A percentile compares a stretch with the other conserved stretches of the same genome.
phyloP scores from a whole-genome alignment of 805 yeast genomes.

The Kluyveromyces aestuarii region DNA sequence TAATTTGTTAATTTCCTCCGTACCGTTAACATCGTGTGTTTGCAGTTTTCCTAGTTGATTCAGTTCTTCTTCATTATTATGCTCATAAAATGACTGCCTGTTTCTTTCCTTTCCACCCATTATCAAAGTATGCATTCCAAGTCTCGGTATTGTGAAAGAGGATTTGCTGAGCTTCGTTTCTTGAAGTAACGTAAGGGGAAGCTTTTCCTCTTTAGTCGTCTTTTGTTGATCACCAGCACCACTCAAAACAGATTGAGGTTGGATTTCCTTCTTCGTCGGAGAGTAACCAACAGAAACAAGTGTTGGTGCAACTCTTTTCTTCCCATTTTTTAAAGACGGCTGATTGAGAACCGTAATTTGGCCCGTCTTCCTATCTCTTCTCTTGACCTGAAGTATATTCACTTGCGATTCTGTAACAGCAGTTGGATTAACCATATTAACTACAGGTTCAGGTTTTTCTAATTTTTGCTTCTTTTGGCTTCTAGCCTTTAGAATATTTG shows the following conservation, averaged over 20 bases:
- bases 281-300: conserved; percentile 41
- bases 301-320: conserved; percentile 66
- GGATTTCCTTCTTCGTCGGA: conserved; percentile 12
- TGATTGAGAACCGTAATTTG: conserved; percentile 28
- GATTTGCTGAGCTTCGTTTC: conserved; percentile 33
- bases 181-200: conserved; percentile 5
- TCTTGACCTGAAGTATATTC: conserved; percentile 22
- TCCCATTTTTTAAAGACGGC: conserved; percentile 64
- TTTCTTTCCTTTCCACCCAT: conserved; percentile 42
- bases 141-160: conserved; percentile 45
- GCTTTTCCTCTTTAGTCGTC: background rate
- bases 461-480: background rate
- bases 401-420: conserved; percentile 5
- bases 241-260: background rate
- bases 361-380: conserved; percentile 13
- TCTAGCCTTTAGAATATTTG: conserved; percentile 2
- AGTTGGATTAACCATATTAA: background rate
- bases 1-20: conserved; percentile 17
- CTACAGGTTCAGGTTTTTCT: background rate
- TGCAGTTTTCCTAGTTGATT: conserved; percentile 11
- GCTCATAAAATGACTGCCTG: conserved; percentile 21
- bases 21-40: conserved; percentile 10
- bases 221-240: background rate
- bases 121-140: conserved; percentile 57
- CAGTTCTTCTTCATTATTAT: conserved; percentile 7